These are phyloP conservation scores for Chrysanthemum makinoi DNA, from an alignment of 129 eudicot genomes.

Conservation along the genomic window DNA sequence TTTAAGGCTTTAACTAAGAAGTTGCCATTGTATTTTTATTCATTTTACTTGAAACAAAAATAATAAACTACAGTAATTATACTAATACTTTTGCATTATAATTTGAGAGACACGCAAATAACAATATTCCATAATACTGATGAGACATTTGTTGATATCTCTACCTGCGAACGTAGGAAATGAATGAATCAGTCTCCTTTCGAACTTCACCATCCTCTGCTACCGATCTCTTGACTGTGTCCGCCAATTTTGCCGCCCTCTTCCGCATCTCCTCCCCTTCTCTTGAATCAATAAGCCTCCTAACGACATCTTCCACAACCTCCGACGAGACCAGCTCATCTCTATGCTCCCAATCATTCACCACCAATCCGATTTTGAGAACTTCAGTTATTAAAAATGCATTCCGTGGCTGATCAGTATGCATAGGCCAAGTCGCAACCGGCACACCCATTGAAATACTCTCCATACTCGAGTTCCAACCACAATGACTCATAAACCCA, in stretches of 20 bases:
- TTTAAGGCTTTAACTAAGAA: too few relatives aligned
- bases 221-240: constrained; percentile 20
- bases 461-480: constrained; percentile 51
- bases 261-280: constrained; percentile 40
- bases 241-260: constrained; percentile 31
- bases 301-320: constrained; percentile 23
- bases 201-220: constrained; percentile 21
- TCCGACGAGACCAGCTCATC: constrained; percentile 27
- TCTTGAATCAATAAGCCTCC: constrained; percentile 25
- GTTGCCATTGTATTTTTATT: too few relatives aligned
- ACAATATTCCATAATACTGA: too few relatives aligned
- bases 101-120: too few relatives aligned
- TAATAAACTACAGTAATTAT: too few relatives aligned
- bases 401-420: constrained; percentile 45
- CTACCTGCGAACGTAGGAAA: constrained; percentile 18
- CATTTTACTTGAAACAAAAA: too few relatives aligned
- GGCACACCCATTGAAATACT: constrained; percentile 46
- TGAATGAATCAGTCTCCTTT: constrained; percentile 32
- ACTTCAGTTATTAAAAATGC: constrained; percentile 23
- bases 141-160: too few relatives aligned
- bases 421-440: constrained; percentile 44
- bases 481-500: constrained; percentile 47
- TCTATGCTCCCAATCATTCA: constrained; percentile 36
- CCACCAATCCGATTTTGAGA: constrained; percentile 30
- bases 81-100: too few relatives aligned